Conservation (phyloP, 495 filamentous ascomycete genomes). For the Aspergillus panamensis region DNA sequence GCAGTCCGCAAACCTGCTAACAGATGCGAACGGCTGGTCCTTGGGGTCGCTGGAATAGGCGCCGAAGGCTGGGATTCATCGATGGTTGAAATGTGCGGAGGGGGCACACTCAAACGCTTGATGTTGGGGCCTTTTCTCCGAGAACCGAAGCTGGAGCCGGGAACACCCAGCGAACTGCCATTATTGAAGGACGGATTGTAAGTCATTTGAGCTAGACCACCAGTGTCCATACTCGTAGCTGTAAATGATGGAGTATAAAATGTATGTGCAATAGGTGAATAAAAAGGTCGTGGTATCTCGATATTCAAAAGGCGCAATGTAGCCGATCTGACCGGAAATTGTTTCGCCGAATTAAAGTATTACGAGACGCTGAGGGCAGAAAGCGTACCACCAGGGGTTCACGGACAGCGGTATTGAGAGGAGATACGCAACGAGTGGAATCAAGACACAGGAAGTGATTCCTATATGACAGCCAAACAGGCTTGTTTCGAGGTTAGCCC, state of each 20-base stretch:
- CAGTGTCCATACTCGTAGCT: conserved; percentile 87
- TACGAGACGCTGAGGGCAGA: conserved; percentile 28
- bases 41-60: conserved; percentile 64
- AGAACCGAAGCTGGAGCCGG: conserved; percentile 76
- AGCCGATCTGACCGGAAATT: conserved; percentile 31
- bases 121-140: conserved; percentile 76
- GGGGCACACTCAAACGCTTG: conserved; percentile 73
- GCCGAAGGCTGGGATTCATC: conserved; percentile 57
- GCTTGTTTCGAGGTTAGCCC: conserved; percentile 16
- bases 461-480: conserved; percentile 8
- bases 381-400: conserved; percentile 15
- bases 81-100: conserved; percentile 59
- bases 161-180: conserved; percentile 64
- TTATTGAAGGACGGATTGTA: conserved; percentile 71
- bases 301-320: conserved; percentile 18
- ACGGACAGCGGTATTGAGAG: conserved; percentile 15
- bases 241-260: conserved; percentile 21
- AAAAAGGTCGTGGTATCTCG: conserved; percentile 22
- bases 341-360: conserved; percentile 38
- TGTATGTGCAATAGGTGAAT: conserved; percentile 38
- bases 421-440: conserved; percentile 20
- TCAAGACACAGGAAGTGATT: conserved; percentile 16
- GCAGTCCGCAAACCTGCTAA: conserved; percentile 91
- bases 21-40: conserved; percentile 91
- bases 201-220: conserved; percentile 99